Base-by-base conservation (phyloP, 768 basidiomycete genomes). In the Suillus sp. region DNA sequence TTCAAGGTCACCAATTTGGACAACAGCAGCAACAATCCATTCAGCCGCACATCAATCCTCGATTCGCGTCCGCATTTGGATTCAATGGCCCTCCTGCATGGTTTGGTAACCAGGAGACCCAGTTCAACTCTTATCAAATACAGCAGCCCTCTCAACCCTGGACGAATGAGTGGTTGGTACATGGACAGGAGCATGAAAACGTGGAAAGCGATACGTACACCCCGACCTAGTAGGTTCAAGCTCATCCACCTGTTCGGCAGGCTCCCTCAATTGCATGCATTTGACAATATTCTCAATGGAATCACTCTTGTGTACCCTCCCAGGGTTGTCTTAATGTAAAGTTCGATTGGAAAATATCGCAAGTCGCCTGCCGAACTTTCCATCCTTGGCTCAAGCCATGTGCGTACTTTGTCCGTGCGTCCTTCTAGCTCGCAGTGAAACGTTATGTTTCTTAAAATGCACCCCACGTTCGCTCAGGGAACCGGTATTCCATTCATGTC, bases 11-110 rank as follows among this genome's bases (percentile, higher is more conserved):
- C 11, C 35, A 68, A 8, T 62, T 67, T 57, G 61, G 62, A 60
- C 72, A 70, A 27, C 53, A 55, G 20, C 74, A 69, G 25, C 74
- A 71, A 53, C 65, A 69, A 35, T 71, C 79, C 70, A 79, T 92
- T n/a, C 90, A 92, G 66, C 92, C 92, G 7, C 92, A 93, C 69
- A 93, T 93, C 63, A 93, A 93, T 68, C 92, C 92, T 10, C 83
- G 87, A 13, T 93, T 93, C 74, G 89, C 90, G 16, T 83, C 84
- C 37, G 77, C 78, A 34, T 89, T 91, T 65, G 89, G 86, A 30
- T 72, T 87, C 62, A 77, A 80, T 38, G 22, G 25, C n/a, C 20
- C 68, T 58, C 22, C 72, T 27, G 53, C 60, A 45, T 34, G 75
- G 70, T 62, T 70, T 70, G 59, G 55, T 58, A 59, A 63, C 64